phyloP scores from a whole-genome alignment of 495 filamentous ascomycete species.

The Hamigera avellanea region DNA sequence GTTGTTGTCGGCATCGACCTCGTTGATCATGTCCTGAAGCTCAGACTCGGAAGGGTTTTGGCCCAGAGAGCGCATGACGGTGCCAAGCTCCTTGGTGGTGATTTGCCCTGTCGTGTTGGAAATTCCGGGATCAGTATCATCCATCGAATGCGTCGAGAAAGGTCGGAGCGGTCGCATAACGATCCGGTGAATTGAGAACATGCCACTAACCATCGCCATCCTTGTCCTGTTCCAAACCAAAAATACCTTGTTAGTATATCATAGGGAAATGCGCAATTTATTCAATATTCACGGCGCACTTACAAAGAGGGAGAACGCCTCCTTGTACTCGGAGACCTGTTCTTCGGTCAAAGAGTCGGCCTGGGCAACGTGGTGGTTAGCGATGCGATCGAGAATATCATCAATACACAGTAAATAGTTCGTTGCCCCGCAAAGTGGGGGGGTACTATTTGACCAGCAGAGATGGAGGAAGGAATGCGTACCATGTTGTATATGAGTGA shows the following conservation, averaged over 20 bases:
- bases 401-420: conserved; percentile 5
- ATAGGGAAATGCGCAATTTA: no score
- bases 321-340: conserved; percentile 99
- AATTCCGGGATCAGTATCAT: neutral
- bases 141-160: neutral
- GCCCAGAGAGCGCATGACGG: conserved; percentile 98
- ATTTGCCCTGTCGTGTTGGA: conserved; percentile 64
- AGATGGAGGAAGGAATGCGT: conserved; percentile 4
- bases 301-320: conserved; percentile 99
- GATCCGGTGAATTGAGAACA: neutral
- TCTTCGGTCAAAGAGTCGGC: conserved; percentile 95
- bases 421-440: conserved; percentile 33
- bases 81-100: conserved; percentile 98
- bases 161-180: no score
- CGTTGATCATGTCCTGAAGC: conserved; percentile 99
- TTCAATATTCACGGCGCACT: conserved; percentile 32
- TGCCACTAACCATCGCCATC: conserved; percentile 93
- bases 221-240: conserved; percentile 64
- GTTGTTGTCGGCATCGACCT: conserved; percentile 99
- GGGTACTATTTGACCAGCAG: neutral
- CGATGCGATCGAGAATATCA: conserved; percentile 9
- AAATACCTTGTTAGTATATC: conserved; percentile 5
- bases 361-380: conserved; percentile 32
- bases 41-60: conserved; percentile 99
- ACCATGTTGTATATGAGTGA: conserved; percentile 21